These are phyloP conservation scores for Pleurotus ostreatus DNA, from an alignment of 768 basidiomycete species.

Conservation along the genomic window DNA sequence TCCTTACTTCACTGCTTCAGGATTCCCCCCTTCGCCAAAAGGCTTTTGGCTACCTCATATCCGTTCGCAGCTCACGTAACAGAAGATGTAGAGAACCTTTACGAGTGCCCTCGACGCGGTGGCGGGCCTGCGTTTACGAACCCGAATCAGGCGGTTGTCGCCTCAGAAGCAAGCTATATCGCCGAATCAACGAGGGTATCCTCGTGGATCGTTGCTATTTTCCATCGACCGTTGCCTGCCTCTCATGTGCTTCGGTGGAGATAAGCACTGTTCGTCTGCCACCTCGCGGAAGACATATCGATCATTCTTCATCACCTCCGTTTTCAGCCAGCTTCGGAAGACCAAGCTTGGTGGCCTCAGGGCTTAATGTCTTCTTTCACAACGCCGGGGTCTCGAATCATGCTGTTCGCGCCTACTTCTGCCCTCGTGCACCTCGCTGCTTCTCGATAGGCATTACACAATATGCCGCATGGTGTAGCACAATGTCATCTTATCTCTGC, in stretches of 20 bases:
- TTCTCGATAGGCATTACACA: not conserved
- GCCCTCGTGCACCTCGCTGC: not conserved
- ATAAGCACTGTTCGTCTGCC: not conserved
- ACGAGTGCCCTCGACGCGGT: too few relatives aligned
- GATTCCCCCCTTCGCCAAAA: too few relatives aligned
- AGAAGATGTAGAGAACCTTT: too few relatives aligned
- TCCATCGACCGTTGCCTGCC: not conserved
- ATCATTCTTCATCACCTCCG: not conserved
- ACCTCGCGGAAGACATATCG: not conserved
- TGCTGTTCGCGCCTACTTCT: not conserved
- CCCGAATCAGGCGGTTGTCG: not conserved
- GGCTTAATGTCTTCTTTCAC: not conserved
- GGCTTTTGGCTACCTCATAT: too few relatives aligned
- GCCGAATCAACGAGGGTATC: not conserved
- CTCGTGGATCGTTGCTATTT: not conserved
- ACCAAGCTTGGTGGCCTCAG: not conserved
- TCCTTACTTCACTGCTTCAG: too few relatives aligned
- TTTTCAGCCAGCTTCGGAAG: not conserved
- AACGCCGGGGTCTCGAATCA: not conserved
- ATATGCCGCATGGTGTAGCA: not conserved
- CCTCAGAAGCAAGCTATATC: not conserved
- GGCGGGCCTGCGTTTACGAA: not conserved
- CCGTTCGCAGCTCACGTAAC: too few relatives aligned
- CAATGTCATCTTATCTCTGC: constrained; percentile 1
- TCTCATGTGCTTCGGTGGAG: constrained; percentile 1